Evolutionary conservation across 2,329 filamentous ascomycete species (phyloP).

Genomic region (Fusarium hainanense): DNA sequence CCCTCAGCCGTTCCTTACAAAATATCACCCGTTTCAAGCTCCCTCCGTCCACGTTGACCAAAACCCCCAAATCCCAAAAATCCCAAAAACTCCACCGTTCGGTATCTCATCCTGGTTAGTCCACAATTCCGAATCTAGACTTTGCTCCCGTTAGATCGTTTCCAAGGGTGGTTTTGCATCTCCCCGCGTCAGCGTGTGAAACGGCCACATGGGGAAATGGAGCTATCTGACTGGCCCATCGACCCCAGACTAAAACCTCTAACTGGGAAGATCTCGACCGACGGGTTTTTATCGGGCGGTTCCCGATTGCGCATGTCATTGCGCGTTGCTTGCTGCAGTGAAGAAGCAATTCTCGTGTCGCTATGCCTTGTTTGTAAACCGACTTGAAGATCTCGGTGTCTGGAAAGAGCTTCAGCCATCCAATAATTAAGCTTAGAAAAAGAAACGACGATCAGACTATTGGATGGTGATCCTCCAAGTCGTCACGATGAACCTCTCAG

Average conservation of each 20-base stretch:
- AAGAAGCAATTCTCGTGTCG: neutral
- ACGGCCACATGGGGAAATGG: conserved; percentile 37
- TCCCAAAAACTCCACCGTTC: conserved; percentile 23
- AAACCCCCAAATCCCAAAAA: neutral
- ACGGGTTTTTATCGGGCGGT: conserved; percentile 2
- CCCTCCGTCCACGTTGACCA: too few relatives aligned
- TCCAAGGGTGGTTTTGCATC: neutral
- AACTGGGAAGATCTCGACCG: neutral
- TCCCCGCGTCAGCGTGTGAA: conserved; percentile 18
- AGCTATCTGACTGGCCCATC: conserved; percentile 26
- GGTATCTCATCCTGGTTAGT: conserved; percentile 31
- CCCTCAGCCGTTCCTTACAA: neutral
- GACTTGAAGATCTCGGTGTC: conserved; percentile 8
- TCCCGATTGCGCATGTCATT: neutral
- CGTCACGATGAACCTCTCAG: neutral
- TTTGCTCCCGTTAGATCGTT: conserved; percentile 1
- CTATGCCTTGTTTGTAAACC: conserved; percentile 13
- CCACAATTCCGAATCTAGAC: conserved; percentile 12
- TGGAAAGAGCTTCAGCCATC: neutral
- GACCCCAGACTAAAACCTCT: neutral
- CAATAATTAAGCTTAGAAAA: neutral
- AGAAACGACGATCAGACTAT: neutral
- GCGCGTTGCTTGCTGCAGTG: neutral
- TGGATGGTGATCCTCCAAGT: neutral
- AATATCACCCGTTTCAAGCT: neutral